Base-by-base conservation (phyloP, 2,329 filamentous ascomycete genomes). In the Fusarium buxicola region DNA sequence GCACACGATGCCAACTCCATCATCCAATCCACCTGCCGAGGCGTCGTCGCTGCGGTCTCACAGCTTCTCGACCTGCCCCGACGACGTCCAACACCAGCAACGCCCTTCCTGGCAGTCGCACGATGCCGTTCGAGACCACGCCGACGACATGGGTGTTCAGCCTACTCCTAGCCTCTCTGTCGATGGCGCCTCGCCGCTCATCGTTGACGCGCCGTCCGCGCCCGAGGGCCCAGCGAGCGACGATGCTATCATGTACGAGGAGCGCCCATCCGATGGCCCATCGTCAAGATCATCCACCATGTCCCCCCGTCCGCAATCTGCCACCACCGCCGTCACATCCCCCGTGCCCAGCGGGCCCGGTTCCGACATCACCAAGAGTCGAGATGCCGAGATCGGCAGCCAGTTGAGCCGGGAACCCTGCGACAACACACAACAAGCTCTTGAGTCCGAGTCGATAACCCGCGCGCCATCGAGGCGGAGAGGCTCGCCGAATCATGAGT, bases 1-100 rank as follows among this genome's bases (percentile, higher is more conserved):
- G 40, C 46, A 44, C 55, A 77, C 54, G 63, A 82, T 82, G 80
- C 80, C 80, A 60, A 82, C 80, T 21, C 80, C 80, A 55, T 81
- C 80, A 13, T 76, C 77, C 49, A 78, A 79, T 66, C 75, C 74
- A 57, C 75, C 76, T 41, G 72, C 77, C 39, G 73, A 76, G 60
- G 73, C 74, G 28, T 69, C 74, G 34, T 76, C 77, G 40, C 74
- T 77, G 39, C 74, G 73, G 54, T 73, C 75, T 5, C 73, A 76
- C 54, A 71, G 69, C 52, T 78, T 80, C 63, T 77, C 77, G 40
- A 78, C 78, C 63, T 82, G 80, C 55, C 80, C 80, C 55, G 80
- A 82, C 55, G 77, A 81, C 24, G 69, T 75, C 12, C 76, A 71
- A 45, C 72, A 70, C 44, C 65, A 69, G 51, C 70, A 48, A 46